Conservation (phyloP, 306 rosid species). For the Phaseolus lunatus region DNA sequence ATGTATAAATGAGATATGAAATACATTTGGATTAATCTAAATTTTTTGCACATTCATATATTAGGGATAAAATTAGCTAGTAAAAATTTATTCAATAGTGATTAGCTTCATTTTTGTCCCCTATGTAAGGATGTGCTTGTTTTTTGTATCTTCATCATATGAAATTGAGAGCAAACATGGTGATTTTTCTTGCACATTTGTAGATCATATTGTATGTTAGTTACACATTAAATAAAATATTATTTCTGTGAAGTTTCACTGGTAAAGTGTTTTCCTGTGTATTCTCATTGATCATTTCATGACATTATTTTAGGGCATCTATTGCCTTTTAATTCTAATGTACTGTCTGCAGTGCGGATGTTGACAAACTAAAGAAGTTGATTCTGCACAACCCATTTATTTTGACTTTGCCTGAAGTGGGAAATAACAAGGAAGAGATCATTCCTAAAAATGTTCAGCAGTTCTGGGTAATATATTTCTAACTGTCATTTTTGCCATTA, state of each 20-base stretch:
- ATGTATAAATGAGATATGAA: not conserved
- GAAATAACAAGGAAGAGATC: slow-evolving; percentile 73
- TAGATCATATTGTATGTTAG: slow-evolving; percentile 22
- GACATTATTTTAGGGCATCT: slow-evolving; percentile 32
- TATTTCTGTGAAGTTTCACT: slow-evolving; percentile 14
- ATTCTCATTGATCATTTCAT: not conserved
- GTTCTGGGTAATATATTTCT: slow-evolving; percentile 70
- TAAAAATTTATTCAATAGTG: not conserved
- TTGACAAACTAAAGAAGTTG: slow-evolving; percentile 92
- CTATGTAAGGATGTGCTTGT: not conserved
- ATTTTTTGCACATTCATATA: too few species aligned
- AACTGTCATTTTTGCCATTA: slow-evolving; percentile 22
- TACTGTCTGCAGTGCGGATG: slow-evolving; percentile 74
- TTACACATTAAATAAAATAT: not conserved
- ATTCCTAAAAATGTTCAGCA: slow-evolving; percentile 95
- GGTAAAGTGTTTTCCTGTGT: slow-evolving; percentile 7
- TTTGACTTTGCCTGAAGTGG: slow-evolving; percentile 90
- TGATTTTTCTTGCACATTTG: slow-evolving; percentile 13
- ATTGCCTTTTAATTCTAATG: slow-evolving; percentile 28
- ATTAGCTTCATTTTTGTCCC: not conserved
- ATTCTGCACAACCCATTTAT: slow-evolving; percentile 84
- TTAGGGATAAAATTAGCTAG: not conserved
- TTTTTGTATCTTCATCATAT: slow-evolving; percentile 17
- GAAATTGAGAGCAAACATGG: slow-evolving; percentile 2
- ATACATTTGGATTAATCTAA: not conserved